Conservation (phyloP, 2,329 filamentous ascomycete genomes). For the Fusarium sp. region DNA sequence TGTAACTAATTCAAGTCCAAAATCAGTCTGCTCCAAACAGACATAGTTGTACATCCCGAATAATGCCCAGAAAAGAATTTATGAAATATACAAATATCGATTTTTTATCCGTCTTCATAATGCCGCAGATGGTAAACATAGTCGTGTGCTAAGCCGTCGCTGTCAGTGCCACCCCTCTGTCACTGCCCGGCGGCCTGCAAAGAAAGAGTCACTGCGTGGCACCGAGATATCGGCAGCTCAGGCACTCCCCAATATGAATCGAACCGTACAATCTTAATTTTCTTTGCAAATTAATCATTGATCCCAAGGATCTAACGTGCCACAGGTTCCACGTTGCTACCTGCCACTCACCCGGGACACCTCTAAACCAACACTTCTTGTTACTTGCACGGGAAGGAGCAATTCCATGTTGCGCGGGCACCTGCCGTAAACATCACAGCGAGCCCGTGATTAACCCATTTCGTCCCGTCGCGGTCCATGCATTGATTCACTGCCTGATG, state of each 20-base stretch:
- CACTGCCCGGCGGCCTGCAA: slow-evolving; percentile 1
- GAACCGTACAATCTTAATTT: neutral
- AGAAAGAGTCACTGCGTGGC: neutral
- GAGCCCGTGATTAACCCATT: slow-evolving; percentile 26
- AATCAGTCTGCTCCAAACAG: neutral
- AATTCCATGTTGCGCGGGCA: slow-evolving; percentile 11
- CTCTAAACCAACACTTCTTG: neutral
- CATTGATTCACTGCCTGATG: slow-evolving; percentile 18
- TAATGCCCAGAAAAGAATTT: neutral
- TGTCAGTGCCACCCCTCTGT: slow-evolving; percentile 14
- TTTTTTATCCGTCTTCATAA: neutral
- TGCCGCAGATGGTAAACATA: neutral
- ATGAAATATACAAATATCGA: neutral
- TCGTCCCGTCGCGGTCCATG: neutral
- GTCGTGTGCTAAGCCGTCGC: slow-evolving; percentile 1
- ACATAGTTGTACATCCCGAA: neutral
- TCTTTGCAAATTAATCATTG: neutral
- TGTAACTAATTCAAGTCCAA: neutral
- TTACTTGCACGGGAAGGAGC: slow-evolving; percentile 8
- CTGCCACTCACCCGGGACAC: slow-evolving; percentile 11
- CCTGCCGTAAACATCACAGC: slow-evolving; percentile 23
- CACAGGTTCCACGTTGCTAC: neutral
- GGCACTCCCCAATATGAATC: neutral
- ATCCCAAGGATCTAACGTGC: slow-evolving; percentile 4
- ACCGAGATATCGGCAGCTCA: neutral